Evolutionary conservation across 73 alveolate genomes (phyloP), one percentile per base, ranked within the genome.

Genomic region (Paramecium tetraurelia): DNA sequence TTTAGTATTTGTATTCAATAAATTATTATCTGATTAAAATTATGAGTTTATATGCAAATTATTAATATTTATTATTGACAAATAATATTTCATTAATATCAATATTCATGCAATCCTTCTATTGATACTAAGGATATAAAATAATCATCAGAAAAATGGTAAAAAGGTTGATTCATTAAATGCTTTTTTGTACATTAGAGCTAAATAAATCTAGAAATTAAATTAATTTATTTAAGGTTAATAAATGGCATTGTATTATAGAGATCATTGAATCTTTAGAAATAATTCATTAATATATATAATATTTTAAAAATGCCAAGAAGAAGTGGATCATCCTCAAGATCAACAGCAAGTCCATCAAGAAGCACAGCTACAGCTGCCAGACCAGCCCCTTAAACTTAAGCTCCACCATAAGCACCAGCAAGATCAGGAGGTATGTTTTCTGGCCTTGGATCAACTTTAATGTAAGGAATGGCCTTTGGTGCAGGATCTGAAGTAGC

Each of bases 401-500:
- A 86, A 86, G 88, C 93, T 59, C 86, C 93, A 21, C 70, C 93
- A 21, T 48, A 86, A 58, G 77, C 72, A 29, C 93, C 53, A 40
- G 77, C 84, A 63, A 63, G 88, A 31, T 59, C 88, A 38, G 93
- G 88, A 69, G 96, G 96, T 80, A 76, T 93, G 94, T 92, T 93
- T 59, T 75, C 96, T 12, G 95, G 96, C 35, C 89, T 95, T 33
- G 97, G 97, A 24, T 86, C 94, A 50, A 95, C 96, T 80, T 59
- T 95, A 21, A 86, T 93, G 92, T 93, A 75, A 95, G 97, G 97
- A 71, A 92, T 92, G 93, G 97, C 97, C 46, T 95, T 95, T 89
- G 97, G 97, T 29, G 97, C 96, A 38, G 97, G 97, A 27, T 70
- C 94, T 31, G 97, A 93, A 59, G 93, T 95, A 16, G 97, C 96